Percentiles rank a stretch among this genome's conserved stretches.
Evolutionary conservation across 2,329 filamentous ascomycete genomes (phyloP).

Genomic region (Lachnellula cervina): DNA sequence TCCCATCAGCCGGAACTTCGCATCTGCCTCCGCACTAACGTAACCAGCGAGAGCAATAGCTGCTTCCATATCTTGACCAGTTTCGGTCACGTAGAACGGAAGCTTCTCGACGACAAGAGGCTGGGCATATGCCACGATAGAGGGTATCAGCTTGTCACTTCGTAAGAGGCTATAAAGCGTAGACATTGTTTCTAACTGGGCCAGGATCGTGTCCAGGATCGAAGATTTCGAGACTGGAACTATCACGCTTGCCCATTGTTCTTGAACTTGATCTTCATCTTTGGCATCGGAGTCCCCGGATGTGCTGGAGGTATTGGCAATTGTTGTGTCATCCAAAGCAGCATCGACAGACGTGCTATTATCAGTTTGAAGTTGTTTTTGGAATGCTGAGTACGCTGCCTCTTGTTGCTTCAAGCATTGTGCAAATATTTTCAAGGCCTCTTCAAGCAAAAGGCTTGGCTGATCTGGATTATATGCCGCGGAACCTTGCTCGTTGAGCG

Average conservation of each 20-base stretch:
- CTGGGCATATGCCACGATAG: conserved; percentile 48
- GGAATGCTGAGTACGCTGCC: conserved; percentile 40
- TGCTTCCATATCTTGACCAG: conserved; percentile 45
- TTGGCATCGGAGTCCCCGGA: conserved; percentile 6
- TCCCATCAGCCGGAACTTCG: conserved; percentile 47
- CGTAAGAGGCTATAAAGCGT: conserved; percentile 42
- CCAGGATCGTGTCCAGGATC: conserved; percentile 63
- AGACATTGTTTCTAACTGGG: conserved; percentile 53
- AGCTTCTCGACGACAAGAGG: conserved; percentile 32
- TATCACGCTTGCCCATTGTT: conserved; percentile 62
- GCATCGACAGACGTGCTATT: neutral
- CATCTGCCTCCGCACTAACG: conserved; percentile 49
- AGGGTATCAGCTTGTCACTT: conserved; percentile 1
- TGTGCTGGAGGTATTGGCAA: neutral
- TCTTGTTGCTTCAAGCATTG: conserved; percentile 50
- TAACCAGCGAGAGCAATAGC: conserved; percentile 53
- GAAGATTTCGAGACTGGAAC: conserved; percentile 60
- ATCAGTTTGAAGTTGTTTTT: conserved; percentile 24
- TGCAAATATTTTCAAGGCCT: conserved; percentile 57
- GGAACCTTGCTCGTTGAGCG: conserved; percentile 41
- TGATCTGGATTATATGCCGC: conserved; percentile 40
- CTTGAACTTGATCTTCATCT: conserved; percentile 42
- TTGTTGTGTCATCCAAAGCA: neutral
- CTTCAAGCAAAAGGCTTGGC: conserved; percentile 40
- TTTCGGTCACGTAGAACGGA: conserved; percentile 3